These are phyloP conservation scores for Capsicum pubescens DNA, from an alignment of 257 asterid species.

Conservation along the genomic window DNA sequence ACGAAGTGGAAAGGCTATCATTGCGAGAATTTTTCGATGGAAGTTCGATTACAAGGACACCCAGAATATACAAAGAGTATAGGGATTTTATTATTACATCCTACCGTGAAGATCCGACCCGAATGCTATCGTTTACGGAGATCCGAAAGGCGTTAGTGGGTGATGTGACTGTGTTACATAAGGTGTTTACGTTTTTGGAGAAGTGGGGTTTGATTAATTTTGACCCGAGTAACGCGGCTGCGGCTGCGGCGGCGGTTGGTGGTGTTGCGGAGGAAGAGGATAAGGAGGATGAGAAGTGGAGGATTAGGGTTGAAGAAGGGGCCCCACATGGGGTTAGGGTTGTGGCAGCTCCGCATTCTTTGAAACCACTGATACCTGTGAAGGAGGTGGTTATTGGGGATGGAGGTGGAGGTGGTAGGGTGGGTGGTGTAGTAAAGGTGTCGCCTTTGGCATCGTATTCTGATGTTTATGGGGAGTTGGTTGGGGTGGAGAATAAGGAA, in stretches of 20 bases:
- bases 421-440: conserved; percentile 62
- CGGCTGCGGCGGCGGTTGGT: conserved; percentile 25
- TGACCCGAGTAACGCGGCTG: conserved; percentile 36
- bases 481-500: conserved; percentile 52
- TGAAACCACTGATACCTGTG: conserved; percentile 60
- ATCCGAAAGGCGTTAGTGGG: too few species aligned
- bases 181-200: neutral
- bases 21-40: conserved; percentile 82
- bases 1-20: conserved; percentile 77
- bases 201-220: conserved; percentile 94
- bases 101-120: conserved; percentile 53
- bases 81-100: conserved; percentile 81
- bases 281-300: conserved; percentile 60
- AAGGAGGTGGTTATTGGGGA: conserved; percentile 50
- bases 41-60: conserved; percentile 72
- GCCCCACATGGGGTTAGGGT: conserved; percentile 93
- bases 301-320: conserved; percentile 87
- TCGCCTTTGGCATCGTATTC: conserved; percentile 83
- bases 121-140: too few species aligned
- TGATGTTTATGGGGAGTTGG: conserved; percentile 72
- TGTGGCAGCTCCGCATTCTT: conserved; percentile 88
- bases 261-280: conserved; percentile 47
- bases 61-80: conserved; percentile 85
- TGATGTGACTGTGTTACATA: too few species aligned
- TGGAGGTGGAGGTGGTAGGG: conserved; percentile 24